Evolutionary conservation across 164 flowering plant species (phyloP), one percentile per base, ranked within the genome.

Genomic region (Aristolochia californica): DNA sequence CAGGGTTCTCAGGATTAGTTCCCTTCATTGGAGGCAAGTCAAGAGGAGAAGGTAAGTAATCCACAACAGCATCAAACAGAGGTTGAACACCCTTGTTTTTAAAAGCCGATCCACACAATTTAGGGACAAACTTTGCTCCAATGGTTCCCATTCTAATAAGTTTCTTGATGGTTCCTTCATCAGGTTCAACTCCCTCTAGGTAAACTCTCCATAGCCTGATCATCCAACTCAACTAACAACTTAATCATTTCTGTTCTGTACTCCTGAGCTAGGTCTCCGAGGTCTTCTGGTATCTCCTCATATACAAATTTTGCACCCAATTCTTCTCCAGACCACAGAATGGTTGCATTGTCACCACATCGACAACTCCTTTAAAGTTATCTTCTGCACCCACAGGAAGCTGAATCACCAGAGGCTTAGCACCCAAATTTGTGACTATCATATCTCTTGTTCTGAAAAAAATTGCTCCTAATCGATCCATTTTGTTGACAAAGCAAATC

Each of bases 61-160:
- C 95, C 22, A 93, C 84, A 26, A 93, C 94, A 48, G 97, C 88
- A 77, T 85, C 95, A 65, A 89, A 90, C 66, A 93, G 68, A 27
- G 97, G 94, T 25, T 93, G 99, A 57, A 93, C 97, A 11, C 97
- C 97, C 72, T 89, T 93, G 60, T 93, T 93, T 71, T 93, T 93
- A 66, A 93, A 89, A 28, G 99, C 96, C 2, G 97, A 87, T 11
- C 96, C 99, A 77, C 97, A 93, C 54, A 93, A 60, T 40, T 87
- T 84, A 4, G 99, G 99, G 15, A 93, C 97, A 71, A 89, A 93
- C 60, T 60, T 85, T 53, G 62, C 62, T 4, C 70, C 56, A 26
- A 89, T 78, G 16, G 97, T 80, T 53, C 96, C 99, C 70, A 89
- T 83, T 63, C 99, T 79, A 24, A 93, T 78, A 49, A 93, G 70